These are phyloP conservation scores for Lactifluus subvellereus DNA, from an alignment of 768 basidiomycete genomes.

Conservation along the genomic window DNA sequence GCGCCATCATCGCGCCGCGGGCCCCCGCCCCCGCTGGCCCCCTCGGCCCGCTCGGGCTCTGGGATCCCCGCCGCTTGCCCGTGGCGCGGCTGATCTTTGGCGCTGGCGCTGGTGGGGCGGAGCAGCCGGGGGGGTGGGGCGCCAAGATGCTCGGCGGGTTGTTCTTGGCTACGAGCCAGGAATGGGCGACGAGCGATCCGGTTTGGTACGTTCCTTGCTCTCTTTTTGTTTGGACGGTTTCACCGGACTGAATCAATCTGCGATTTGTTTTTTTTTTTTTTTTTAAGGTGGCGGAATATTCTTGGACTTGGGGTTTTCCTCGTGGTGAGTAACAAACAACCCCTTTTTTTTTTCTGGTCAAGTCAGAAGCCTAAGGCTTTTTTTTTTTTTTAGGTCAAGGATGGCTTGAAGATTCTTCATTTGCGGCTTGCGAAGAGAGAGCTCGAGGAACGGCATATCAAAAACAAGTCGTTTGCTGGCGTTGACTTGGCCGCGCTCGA, in stretches of 20 bases:
- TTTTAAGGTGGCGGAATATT: conserved; percentile 55
- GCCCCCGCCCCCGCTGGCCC: not conserved
- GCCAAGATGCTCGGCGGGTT: conserved; percentile 31
- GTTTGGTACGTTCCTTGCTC: conserved; percentile 46
- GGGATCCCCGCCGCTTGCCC: not conserved
- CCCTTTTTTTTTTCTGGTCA: conserved; percentile 38
- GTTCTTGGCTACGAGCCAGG: conserved; percentile 46
- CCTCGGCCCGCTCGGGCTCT: not conserved
- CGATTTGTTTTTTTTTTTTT: not conserved
- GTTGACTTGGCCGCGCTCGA: conserved; percentile 65
- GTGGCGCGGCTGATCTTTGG: not conserved
- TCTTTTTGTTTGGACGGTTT: not conserved
- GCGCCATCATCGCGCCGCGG: conserved; percentile 30
- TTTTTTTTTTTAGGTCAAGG: conserved; percentile 46
- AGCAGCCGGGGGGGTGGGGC: conserved; percentile 9
- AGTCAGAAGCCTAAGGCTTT: conserved; percentile 25
- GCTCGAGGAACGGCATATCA: conserved; percentile 60
- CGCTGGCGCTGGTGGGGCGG: not conserved
- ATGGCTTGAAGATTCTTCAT: conserved; percentile 60
- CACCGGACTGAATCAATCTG: too few relatives aligned
- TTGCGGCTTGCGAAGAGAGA: conserved; percentile 68
- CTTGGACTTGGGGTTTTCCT: conserved; percentile 65
- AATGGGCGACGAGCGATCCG: conserved; percentile 66
- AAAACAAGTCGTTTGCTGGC: conserved; percentile 65
- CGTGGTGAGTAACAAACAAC: conserved; percentile 36